A percentile compares a stretch with the other conserved stretches of the same genome.
Evolutionary conservation across 2,329 filamentous ascomycete genomes (phyloP).

Genomic region (Neoarthrinium moseri): DNA sequence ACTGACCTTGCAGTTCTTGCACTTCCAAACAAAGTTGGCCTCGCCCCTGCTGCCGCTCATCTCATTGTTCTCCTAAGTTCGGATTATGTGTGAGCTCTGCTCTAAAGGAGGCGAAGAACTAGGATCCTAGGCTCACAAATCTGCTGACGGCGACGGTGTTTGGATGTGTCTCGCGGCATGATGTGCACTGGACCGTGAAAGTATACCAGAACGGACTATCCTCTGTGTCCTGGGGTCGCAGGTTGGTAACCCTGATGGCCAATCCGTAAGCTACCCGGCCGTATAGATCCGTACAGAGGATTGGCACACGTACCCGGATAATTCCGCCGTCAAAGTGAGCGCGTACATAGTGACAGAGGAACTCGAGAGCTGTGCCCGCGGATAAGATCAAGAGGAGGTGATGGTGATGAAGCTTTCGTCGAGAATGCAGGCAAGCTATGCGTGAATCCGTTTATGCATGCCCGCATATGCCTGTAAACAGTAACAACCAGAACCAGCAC

Average conservation of each 20-base stretch:
- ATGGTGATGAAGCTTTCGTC: no score
- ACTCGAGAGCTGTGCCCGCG: neutral
- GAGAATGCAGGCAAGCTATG: neutral
- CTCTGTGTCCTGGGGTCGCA: constrained; percentile 79
- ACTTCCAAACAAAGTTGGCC: constrained; percentile 99
- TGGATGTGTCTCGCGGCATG: constrained; percentile 85
- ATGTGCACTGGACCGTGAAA: constrained; percentile 98
- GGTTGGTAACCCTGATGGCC: constrained; percentile 74
- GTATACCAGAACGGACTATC: constrained; percentile 92
- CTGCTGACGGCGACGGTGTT: constrained; percentile 86
- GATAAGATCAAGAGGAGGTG: no score
- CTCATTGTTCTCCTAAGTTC: constrained; percentile 75
- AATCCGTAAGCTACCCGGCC: neutral
- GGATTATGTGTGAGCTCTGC: neutral
- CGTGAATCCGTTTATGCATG: neutral
- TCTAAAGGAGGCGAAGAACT: neutral
- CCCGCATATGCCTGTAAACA: neutral
- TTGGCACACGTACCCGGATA: constrained; percentile 57
- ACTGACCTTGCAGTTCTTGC: constrained; percentile 91
- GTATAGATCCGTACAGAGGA: neutral
- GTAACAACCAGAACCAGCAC: neutral
- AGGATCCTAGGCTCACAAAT: constrained; percentile 77
- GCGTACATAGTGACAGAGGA: constrained; percentile 59
- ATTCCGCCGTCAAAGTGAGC: constrained; percentile 65
- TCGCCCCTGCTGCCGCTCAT: constrained; percentile 91